A percentile compares a stretch with the other conserved stretches of the same genome.
Conservation (phyloP, 2,329 filamentous ascomycete species). For the Periconia sp. region DNA sequence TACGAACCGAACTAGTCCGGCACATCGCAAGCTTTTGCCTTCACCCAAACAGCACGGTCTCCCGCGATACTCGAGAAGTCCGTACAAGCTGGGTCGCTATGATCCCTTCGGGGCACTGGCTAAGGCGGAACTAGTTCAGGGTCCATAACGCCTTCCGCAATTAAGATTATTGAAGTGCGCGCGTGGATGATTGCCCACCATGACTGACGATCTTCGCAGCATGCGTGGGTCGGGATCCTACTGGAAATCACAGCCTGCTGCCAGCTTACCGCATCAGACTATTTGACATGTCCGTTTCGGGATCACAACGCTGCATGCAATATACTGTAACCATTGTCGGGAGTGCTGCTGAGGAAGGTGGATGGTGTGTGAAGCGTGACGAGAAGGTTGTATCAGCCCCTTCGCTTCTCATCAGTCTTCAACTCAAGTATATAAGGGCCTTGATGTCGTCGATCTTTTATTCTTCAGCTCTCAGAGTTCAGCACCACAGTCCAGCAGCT, state of each 20-base stretch:
- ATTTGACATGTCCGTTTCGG: conserved; percentile 14
- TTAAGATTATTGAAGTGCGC: conserved; percentile 7
- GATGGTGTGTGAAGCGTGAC: neutral
- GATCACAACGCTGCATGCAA: conserved; percentile 18
- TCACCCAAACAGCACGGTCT: neutral
- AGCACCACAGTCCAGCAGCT: conserved; percentile 9
- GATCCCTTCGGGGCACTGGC: neutral
- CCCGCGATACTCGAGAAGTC: conserved; percentile 4
- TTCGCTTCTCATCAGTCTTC: conserved; percentile 6
- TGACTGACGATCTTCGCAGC: conserved; percentile 14
- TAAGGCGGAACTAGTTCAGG: neutral
- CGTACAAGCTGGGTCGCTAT: neutral
- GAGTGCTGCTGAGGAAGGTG: conserved; percentile 22
- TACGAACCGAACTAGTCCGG: neutral
- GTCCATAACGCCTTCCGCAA: neutral
- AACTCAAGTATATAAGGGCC: conserved; percentile 18
- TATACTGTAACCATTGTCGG: conserved; percentile 9
- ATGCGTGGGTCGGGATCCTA: conserved; percentile 17
- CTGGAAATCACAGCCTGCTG: conserved; percentile 14
- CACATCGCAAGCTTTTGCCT: neutral
- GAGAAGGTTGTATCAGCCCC: neutral
- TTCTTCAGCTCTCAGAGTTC: conserved; percentile 13
- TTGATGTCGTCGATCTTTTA: conserved; percentile 1
- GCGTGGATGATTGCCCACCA: conserved; percentile 10
- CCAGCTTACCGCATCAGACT: conserved; percentile 23